Percentiles rank a stretch among this genome's conserved stretches.
These are phyloP conservation scores for Ophiostoma perfectum DNA, from an alignment of 2,329 filamentous ascomycete genomes.

Conservation along the genomic window DNA sequence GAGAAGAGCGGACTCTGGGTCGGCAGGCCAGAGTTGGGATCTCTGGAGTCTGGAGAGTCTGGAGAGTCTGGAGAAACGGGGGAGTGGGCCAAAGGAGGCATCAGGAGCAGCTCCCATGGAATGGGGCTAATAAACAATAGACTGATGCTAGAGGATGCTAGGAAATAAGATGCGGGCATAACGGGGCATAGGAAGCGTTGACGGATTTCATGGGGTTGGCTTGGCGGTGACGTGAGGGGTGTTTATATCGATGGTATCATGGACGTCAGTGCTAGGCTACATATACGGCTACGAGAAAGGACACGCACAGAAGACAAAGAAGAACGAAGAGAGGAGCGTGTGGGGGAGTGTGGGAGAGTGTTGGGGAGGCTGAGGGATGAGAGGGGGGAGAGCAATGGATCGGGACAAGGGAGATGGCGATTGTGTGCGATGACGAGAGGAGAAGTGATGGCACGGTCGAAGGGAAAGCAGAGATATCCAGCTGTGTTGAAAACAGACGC, in stretches of 20 bases:
- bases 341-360: background rate
- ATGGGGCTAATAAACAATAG: background rate
- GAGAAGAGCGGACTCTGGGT: background rate
- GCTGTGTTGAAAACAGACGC: too few species aligned
- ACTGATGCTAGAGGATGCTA: background rate
- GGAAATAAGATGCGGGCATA: background rate
- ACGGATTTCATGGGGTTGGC: constrained; percentile 3
- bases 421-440: background rate
- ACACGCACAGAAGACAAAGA: too few species aligned
- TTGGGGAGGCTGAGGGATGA: background rate
- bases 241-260: background rate
- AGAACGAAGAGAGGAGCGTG: too few species aligned
- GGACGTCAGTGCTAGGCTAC: too few species aligned
- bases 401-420: background rate
- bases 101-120: too few species aligned
- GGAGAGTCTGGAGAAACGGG: background rate
- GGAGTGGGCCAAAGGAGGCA: background rate
- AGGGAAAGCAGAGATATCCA: background rate
- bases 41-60: background rate
- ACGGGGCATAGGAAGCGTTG: background rate
- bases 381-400: background rate
- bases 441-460: background rate
- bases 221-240: background rate
- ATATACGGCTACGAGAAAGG: too few species aligned
- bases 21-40: too few species aligned